Base-by-base conservation (phyloP, 2,329 filamentous ascomycete species). In the Alternaria tenuissima region DNA sequence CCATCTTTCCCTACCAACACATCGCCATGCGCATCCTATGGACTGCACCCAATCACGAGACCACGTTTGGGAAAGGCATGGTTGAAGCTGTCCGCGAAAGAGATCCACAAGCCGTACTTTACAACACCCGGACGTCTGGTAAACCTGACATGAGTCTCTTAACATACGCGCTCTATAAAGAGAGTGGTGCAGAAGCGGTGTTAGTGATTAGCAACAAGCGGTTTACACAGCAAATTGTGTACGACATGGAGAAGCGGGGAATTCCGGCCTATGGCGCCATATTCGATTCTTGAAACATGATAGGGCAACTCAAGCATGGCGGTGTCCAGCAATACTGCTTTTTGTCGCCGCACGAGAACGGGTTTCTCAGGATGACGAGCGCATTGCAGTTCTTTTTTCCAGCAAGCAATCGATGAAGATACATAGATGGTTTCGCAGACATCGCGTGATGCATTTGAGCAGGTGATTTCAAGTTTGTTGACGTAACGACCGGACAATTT, bases 141-240 rank as follows among this genome's bases (percentile, higher is more conserved):
- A 85, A 89, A 32, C 85, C 89, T 2, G 85, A 92, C 71, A 87
- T 91, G 78, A 73, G 88, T 26, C 83, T 83, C 5, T 80, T 87
- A 59, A 82, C 85, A 32, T 89, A 86, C 65, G 78, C 81, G 20
- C 79, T 89, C 48, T 82, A 81, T 62, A 78, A 77, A 61, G 79
- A 86, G 53, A 82, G 81, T 28, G 72, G 79, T 0, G 84, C 85
- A 2, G 90, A 93, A 81, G 90, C 89, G 3, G 88, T 92, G 20
- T 87, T 91, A 66, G 84, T 92, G 58, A 91, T 93, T 68, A 88
- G 88, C 55, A 93, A 93, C 73, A 88, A 89, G 57, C 84, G 80
- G 59, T 84, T 91, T 44, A 92, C 90, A 22, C 84, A 84, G 67
- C 86, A 87, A 77, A 82, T 92, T 3, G 89, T 92, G 1, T 91